Evolutionary conservation across 352 stramenopile genomes (phyloP), one percentile per base, ranked within the genome.

Genomic region (Pythium grandisporangium): DNA sequence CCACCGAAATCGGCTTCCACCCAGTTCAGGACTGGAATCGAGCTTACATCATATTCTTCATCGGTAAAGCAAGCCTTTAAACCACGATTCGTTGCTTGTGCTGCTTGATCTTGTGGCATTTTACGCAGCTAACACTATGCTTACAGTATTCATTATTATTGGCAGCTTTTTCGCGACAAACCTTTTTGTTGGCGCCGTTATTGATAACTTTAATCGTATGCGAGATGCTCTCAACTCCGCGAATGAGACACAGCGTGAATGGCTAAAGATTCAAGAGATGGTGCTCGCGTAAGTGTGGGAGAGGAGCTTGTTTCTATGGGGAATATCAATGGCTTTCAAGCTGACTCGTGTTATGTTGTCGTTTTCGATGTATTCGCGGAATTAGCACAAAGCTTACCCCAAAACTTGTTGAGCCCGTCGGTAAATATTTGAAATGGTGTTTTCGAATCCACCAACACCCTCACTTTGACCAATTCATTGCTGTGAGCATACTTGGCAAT

Each of bases 111-210:
- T n/a, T n/a, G n/a, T n/a, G n/a, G n/a, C n/a, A n/a, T n/a, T n/a
- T n/a, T n/a, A n/a, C n/a, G n/a, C n/a, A n/a, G n/a, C n/a, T n/a
- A n/a, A n/a, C n/a, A n/a, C n/a, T n/a, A n/a, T n/a, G n/a, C n/a
- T 30, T 21, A 6, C 23, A 74, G 63, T 66, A 6, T 96, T 96
- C 53, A 77, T 95, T 41, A 62, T 96, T 19, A 66, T 95, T 20
- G 79, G 83, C 19, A 63, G 63, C 37, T 95, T 91, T 36, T 92
- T 96, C 58, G 74, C 88, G 6, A 63, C 95, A 40, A 88, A 95
- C 29, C 66, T 95, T 1, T 95, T 95, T 53, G 75, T 93, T 4
- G 84, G 83, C 19, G 77, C 90, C 0, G 81, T 95, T 21, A 82
- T 95, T 35, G 80, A 95, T 54, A 89, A 93, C 42, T 96, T 95